A percentile compares a stretch with the other conserved stretches of the same genome.
phyloP scores from a whole-genome alignment of 352 stramenopile species.

The Pythium phragmitis region DNA sequence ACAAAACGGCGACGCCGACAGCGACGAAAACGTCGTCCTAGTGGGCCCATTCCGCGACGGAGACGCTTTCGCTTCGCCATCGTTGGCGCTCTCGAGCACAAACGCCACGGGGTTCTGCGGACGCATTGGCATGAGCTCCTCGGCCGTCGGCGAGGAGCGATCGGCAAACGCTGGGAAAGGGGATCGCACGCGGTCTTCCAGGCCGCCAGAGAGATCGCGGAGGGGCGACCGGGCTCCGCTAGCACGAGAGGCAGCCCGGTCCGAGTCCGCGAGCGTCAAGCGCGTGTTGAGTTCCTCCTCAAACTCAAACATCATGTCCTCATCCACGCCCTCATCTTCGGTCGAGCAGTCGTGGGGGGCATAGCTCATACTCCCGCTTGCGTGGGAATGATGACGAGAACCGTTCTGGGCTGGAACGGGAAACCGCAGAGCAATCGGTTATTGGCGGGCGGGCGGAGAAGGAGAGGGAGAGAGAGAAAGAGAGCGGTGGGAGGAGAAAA shows the following conservation, averaged over 20 bases:
- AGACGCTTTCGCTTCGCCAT: neutral
- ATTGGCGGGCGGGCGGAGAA: constrained; percentile 1
- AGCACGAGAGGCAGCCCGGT: neutral
- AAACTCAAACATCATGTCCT: constrained; percentile 78
- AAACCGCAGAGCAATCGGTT: neutral
- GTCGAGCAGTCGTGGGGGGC: constrained; percentile 22
- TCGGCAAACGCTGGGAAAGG: constrained; percentile 1
- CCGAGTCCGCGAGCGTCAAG: constrained; percentile 18
- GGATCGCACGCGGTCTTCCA: neutral
- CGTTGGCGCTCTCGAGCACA: constrained; percentile 28
- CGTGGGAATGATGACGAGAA: neutral
- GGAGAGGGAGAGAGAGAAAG: neutral
- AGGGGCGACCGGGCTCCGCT: neutral
- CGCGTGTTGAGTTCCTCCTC: constrained; percentile 35
- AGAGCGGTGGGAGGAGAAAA: neutral
- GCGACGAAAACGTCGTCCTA: constrained; percentile 14
- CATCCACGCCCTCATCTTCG: constrained; percentile 42
- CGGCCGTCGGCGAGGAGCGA: neutral
- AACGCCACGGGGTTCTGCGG: constrained; percentile 46
- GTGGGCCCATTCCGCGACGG: too few species aligned
- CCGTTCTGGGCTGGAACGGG: neutral
- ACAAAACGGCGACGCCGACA: constrained; percentile 24
- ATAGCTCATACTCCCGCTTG: constrained; percentile 32
- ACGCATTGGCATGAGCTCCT: constrained; percentile 10
- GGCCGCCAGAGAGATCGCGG: neutral